A percentile compares a stretch with the other conserved stretches of the same genome.
phyloP scores from a whole-genome alignment of 371 early-diverging fungal genomes.

The Choanephora cucurbitarum region DNA sequence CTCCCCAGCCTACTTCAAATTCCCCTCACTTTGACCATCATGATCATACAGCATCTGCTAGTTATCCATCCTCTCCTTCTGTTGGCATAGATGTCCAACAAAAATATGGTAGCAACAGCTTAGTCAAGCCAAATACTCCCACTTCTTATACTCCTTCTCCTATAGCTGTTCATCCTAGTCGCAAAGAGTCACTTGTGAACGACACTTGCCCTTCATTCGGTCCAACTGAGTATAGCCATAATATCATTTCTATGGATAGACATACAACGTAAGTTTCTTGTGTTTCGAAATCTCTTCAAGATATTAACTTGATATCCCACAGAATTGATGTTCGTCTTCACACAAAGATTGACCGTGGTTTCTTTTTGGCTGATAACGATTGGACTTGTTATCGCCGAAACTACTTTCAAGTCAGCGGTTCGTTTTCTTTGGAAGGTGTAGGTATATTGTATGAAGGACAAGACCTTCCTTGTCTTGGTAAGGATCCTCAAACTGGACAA shows the following conservation, averaged over 20 bases:
- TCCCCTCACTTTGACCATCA: background rate
- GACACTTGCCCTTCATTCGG: slow-evolving; percentile 31
- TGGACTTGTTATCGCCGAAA: slow-evolving; percentile 95
- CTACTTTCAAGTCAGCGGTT: slow-evolving; percentile 83
- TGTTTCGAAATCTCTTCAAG: too few species aligned
- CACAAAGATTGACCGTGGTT: slow-evolving; percentile 76
- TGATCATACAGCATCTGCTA: background rate
- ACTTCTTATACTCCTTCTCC: slow-evolving; percentile 6
- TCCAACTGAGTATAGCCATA: slow-evolving; percentile 28
- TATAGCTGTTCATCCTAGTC: slow-evolving; percentile 2
- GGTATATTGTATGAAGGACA: slow-evolving; percentile 45
- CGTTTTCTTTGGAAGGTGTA: slow-evolving; percentile 61
- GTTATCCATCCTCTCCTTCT: slow-evolving; percentile 5
- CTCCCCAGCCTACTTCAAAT: slow-evolving; percentile 20
- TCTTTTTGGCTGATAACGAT: slow-evolving; percentile 74
- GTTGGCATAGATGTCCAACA: slow-evolving; percentile 18
- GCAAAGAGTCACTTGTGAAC: slow-evolving; percentile 14
- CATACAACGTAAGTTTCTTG: slow-evolving; percentile 28
- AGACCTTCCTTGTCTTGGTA: slow-evolving; percentile 60
- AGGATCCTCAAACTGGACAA: slow-evolving; percentile 27
- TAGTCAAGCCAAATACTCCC: slow-evolving; percentile 12
- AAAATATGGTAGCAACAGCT: slow-evolving; percentile 11
- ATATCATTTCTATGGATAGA: slow-evolving; percentile 27
- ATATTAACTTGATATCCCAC: background rate
- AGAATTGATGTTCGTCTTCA: slow-evolving; percentile 53